Conservation (phyloP, 2,329 filamentous ascomycete genomes). For the Fusarium armeniacum region DNA sequence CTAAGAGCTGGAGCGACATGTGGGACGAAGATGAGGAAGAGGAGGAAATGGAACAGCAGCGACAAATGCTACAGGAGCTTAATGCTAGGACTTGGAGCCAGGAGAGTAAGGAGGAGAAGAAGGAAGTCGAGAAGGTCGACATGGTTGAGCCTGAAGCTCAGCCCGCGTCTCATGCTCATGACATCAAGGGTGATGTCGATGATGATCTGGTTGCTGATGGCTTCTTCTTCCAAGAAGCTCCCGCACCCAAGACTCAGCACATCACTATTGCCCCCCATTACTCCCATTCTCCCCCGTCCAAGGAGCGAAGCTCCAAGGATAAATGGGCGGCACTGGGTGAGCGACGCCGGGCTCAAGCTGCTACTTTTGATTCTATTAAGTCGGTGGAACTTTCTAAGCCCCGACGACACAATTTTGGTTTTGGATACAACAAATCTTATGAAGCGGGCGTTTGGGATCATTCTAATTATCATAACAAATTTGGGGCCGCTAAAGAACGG, state of each 20-base stretch:
- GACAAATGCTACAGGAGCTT: conserved; percentile 68
- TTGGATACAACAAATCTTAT: conserved; percentile 64
- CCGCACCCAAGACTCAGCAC: conserved; percentile 54
- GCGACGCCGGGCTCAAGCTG: conserved; percentile 76
- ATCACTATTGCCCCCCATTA: conserved; percentile 65
- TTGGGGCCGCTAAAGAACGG: conserved; percentile 59
- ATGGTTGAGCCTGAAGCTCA: conserved; percentile 36
- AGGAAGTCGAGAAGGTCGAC: conserved; percentile 42
- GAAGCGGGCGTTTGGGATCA: conserved; percentile 65
- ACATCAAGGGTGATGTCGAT: conserved; percentile 67
- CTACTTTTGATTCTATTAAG: conserved; percentile 64
- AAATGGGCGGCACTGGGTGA: conserved; percentile 94
- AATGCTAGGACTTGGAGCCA: conserved; percentile 86
- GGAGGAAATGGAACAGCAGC: conserved; percentile 72
- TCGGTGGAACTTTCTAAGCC: conserved; percentile 62
- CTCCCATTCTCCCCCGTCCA: conserved; percentile 76
- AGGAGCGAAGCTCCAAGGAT: conserved; percentile 72
- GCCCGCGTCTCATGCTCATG: conserved; percentile 45
- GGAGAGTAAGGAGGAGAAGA: conserved; percentile 68
- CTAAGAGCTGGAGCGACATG: conserved; percentile 99
- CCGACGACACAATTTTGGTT: conserved; percentile 62
- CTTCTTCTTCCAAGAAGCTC: conserved; percentile 79
- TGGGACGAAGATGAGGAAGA: conserved; percentile 92
- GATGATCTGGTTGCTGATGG: conserved; percentile 76
- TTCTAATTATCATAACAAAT: conserved; percentile 54